Evolutionary conservation across 2,329 filamentous ascomycete species (phyloP), one percentile per base, ranked within the genome.

Genomic region (Aspergillus puulaauensis): DNA sequence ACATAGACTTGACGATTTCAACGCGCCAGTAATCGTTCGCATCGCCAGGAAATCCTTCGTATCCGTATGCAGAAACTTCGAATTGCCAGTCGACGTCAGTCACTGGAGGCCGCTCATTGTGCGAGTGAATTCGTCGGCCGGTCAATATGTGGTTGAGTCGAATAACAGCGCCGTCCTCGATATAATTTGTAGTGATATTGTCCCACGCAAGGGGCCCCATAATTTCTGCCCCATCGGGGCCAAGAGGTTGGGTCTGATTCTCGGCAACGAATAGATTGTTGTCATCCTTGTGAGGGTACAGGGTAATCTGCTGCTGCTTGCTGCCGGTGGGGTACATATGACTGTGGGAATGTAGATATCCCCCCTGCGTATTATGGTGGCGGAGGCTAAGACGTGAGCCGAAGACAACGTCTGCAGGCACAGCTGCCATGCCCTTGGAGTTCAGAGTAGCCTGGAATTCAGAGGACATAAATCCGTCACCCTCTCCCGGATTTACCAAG

Each of bases 401-500:
- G 69, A 95, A 89, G 27, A 90, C 88, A 58, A 99, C 89, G 77
- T 99, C 93, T 31, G 90, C 95, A 2, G 95, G 89, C 5, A 96
- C 92, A 75, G 96, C 92, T 72, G 91, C 88, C 95, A 99, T 99
- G 53, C 86, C 88, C 82, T 98, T 99, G 69, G 87, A 93, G 79
- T 98, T 99, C 65, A 99, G 82, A 2, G 95, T 98, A 33, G 95
- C 90, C 79, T 99, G 95, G 81, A 99, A 99, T 73, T 99, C 95
- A 55, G 93, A 96, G 72, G 93, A 97, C 95, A 99, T 99, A 82
- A 99, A 99, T 55, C 95, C 95, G 75, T 99, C 95, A 54, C 95
- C 95, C 52, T 99, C 95, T 59, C 95, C 95, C 27, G 95, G 95
- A 78, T 99, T 99, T 59, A 89, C 85, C 43, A 99, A 84, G 80